Evolutionary conservation across 176 grass and related monocot genomes (phyloP), one percentile per base, ranked within the genome.

Genomic region (Zea luxurians): DNA sequence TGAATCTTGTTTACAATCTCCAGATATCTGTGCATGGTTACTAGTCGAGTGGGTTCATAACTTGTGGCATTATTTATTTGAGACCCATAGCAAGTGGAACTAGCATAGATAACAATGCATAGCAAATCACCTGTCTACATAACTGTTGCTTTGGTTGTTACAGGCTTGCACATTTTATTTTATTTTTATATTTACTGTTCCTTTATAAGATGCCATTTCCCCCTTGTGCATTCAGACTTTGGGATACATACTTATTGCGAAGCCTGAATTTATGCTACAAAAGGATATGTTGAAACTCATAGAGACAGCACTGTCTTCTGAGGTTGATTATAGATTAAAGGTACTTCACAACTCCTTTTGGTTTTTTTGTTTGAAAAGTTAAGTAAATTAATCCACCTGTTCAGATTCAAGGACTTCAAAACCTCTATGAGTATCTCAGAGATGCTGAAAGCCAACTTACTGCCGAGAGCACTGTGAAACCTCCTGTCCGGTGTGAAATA

Each of bases 371-470:
- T 11, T 63, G 41, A 34, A 63, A 48, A 49, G 1, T 74, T 11
- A 11, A 61, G 78, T 66, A 78, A 80, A 60, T 71, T 37, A 53
- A 80, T 61, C 58, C 17, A 18, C 20, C 15, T 44, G 13, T 65
- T 41, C 90, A 99, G 96, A 91, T 95, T 79, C 96, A 96, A 91
- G 88, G 92, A 73, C 88, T 99, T 73, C 88, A 99, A 89, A 99
- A 99, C 84, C 79, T 99, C 21, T 88, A 82, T 48, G 96, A 99
- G 63, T 99, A 99, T 92, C 92, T 99, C 49, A 47, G 86, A 59
- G 96, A 99, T 79, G 92, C 96, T 42, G 96, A 99, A 85, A 95
- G 83, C 78, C 92, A 95, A 76, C 84, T 99, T 65, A 89, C 70
- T 52, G 15, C 88, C 60, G 88, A 89, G 46, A 75, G 59, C 83